Conservation (phyloP, 2,329 filamentous ascomycete species). For the Aureobasidium melanogenum region DNA sequence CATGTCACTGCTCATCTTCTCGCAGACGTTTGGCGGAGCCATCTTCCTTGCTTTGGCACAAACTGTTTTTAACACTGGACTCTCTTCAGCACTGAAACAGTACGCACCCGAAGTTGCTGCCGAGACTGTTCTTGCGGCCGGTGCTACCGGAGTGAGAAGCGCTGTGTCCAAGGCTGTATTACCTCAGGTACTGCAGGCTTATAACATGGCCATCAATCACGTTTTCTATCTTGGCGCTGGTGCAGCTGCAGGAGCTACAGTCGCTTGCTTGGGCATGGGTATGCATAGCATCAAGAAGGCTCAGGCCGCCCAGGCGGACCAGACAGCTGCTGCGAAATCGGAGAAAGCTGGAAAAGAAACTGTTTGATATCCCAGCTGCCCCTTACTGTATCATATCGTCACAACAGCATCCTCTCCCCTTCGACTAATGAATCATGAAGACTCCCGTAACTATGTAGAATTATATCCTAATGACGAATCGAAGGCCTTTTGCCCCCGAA, state of each 20-base stretch:
- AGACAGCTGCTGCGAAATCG: background rate
- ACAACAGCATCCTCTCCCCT: background rate
- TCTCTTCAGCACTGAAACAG: background rate
- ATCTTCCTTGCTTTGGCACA: slow-evolving; percentile 24
- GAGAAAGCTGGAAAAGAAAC: slow-evolving; percentile 2
- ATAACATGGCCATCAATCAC: slow-evolving; percentile 50
- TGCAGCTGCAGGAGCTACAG: background rate
- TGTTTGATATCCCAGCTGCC: background rate
- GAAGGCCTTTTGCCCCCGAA: background rate
- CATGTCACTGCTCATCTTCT: slow-evolving; percentile 25
- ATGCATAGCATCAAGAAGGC: slow-evolving; percentile 1
- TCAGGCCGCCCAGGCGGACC: background rate
- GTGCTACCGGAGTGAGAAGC: slow-evolving; percentile 52
- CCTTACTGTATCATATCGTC: background rate
- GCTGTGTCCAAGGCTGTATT: slow-evolving; percentile 44
- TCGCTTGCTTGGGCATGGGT: slow-evolving; percentile 3
- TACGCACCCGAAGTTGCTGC: slow-evolving; percentile 32
- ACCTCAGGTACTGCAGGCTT: slow-evolving; percentile 49
- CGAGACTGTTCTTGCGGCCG: slow-evolving; percentile 34
- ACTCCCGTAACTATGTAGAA: background rate
- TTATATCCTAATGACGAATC: background rate
- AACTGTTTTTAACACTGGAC: slow-evolving; percentile 21
- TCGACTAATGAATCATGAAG: background rate
- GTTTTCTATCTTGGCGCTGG: background rate
- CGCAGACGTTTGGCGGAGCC: slow-evolving; percentile 24